Evolutionary conservation across 2,329 filamentous ascomycete genomes (phyloP).

Genomic region (Celoporthe dispersa): DNA sequence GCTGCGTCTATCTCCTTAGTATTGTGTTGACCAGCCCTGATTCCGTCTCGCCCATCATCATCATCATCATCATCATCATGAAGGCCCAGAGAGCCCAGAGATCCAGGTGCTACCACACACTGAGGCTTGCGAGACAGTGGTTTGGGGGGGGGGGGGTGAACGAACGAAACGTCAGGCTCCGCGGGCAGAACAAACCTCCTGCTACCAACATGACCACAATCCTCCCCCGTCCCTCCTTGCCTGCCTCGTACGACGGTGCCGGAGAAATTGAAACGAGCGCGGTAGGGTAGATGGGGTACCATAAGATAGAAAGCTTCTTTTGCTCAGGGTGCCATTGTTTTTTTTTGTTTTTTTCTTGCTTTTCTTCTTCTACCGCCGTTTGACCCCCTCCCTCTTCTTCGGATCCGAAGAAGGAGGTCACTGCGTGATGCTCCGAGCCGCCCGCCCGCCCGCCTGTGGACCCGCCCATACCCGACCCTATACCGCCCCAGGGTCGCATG

Average conservation of each 20-base stretch:
- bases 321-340: neutral
- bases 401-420: neutral
- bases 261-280: neutral
- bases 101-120: neutral
- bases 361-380: neutral
- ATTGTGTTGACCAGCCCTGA: neutral
- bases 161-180: too few relatives aligned
- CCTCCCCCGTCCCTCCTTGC: too few relatives aligned
- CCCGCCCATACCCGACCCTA: neutral
- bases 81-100: neutral
- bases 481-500: neutral
- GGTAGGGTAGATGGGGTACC: neutral
- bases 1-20: neutral
- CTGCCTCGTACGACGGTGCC: neutral
- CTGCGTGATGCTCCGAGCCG: neutral
- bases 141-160: too few relatives aligned
- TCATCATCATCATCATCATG: too few relatives aligned
- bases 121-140: too few relatives aligned
- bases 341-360: too few relatives aligned
- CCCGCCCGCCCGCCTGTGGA: neutral
- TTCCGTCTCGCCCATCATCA: neutral
- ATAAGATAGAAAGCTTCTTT: neutral
- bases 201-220: too few relatives aligned
- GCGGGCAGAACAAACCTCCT: too few relatives aligned
- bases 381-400: neutral